These are phyloP conservation scores for Flaveria sonorensis DNA, from an alignment of 129 eudicot species.

Conservation along the genomic window DNA sequence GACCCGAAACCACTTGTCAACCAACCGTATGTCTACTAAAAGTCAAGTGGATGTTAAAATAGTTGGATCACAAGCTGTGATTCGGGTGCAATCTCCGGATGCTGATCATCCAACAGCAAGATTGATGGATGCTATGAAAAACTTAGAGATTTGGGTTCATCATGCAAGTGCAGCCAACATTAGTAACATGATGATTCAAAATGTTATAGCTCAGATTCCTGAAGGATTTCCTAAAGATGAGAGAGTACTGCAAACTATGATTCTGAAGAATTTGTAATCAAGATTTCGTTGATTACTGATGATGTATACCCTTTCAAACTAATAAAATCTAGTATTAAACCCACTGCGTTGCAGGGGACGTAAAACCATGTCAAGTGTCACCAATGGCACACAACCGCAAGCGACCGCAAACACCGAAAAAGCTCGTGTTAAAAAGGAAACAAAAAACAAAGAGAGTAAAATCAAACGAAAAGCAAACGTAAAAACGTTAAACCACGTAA, in stretches of 20 bases:
- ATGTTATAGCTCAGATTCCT: slow-evolving; percentile 47
- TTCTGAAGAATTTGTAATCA: not conserved
- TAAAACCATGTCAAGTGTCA: no score
- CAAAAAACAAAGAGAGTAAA: no score
- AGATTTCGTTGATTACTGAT: not conserved
- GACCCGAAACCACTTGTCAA: not conserved
- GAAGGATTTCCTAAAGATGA: slow-evolving; percentile 36
- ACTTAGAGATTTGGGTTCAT: slow-evolving; percentile 42
- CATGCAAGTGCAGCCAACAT: slow-evolving; percentile 52
- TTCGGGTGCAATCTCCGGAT: slow-evolving; percentile 43
- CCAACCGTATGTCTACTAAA: not conserved
- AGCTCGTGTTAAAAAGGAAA: no score
- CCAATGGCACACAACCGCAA: no score
- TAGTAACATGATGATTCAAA: slow-evolving; percentile 46
- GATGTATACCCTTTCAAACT: not conserved
- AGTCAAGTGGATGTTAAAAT: slow-evolving; percentile 42
- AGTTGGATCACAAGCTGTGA: slow-evolving; percentile 49
- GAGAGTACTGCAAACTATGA: slow-evolving; percentile 6
- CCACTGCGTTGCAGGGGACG: no score
- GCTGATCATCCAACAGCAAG: slow-evolving; percentile 42
- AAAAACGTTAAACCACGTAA: no score
- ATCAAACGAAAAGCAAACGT: no score
- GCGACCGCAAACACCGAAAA: no score
- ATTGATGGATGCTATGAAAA: slow-evolving; percentile 43
- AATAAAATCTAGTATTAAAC: no score